Base-by-base conservation (phyloP, 2,329 filamentous ascomycete genomes). In the Lizonia empirigonia region DNA sequence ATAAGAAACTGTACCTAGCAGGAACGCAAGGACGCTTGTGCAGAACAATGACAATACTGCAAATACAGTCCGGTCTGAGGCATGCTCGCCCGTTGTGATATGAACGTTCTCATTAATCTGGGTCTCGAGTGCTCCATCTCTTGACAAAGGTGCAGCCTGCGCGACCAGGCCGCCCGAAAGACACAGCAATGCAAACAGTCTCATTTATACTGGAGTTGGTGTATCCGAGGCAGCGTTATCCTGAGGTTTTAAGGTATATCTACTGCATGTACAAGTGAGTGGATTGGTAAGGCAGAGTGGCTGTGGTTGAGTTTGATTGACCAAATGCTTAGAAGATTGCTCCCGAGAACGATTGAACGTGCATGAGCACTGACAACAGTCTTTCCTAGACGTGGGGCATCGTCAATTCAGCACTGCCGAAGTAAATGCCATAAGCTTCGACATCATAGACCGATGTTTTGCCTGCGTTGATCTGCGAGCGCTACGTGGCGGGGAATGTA, bases 41-140 rank as follows among this genome's bases (percentile, higher is more conserved):
- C 42, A 57, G 16, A 53, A 30, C 2, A 63, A 42, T n/a, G 58
- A 42, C 16, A 61, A 18, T 3, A 56, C 18, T 2, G 48, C 47
- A 22, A 53, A 59, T 16, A 59, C 47, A 2, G 56, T 61, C 18
- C 60, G 51, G 26, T 54, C 51, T 12, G 13, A 19, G 6, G 60
- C 51, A 4, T 53, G 54, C 26, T 58, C 60, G 15, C 58, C 58
- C 4, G 46, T 39, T 5, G 32, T 36, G 22, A 53, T 54, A 19
- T 40, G 50, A 15, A 49, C 40, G 5, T 47, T 47, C 30, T 50
- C 47, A 29, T 55, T 45, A 2, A 30, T 32, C 12, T 45, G 40
- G 9, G 16, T n/a, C 20, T 41, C 19, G 13, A 50, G 45, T 19
- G 4, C n/a, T 22, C 18, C 36, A 19, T 33, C 33, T 35, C 18